Conservation (phyloP, 2,329 filamentous ascomycete genomes). For the Aspergillus spinulosporus region DNA sequence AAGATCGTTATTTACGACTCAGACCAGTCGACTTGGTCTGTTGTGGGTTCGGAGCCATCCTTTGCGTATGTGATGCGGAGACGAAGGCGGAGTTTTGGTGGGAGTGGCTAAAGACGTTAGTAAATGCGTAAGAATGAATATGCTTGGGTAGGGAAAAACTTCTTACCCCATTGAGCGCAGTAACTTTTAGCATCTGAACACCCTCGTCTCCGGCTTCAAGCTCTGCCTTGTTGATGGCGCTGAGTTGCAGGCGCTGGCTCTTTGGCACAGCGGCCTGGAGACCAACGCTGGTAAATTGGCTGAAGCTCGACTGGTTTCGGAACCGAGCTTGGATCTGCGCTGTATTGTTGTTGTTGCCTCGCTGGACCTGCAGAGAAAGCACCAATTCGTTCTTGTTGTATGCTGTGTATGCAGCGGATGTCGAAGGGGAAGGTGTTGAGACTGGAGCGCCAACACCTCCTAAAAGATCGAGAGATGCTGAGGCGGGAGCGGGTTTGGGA, state of each 20-base stretch:
- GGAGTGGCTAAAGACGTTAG: conserved; percentile 29
- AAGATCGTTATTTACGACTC: conserved; percentile 57
- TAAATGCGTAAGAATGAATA: conserved; percentile 11
- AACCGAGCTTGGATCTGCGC: conserved; percentile 85
- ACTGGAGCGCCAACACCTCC: conserved; percentile 52
- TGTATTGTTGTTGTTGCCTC: conserved; percentile 67
- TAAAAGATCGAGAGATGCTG: conserved; percentile 38
- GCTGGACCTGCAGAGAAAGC: conserved; percentile 79
- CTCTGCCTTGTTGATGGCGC: conserved; percentile 81
- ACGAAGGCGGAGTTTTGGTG: conserved; percentile 71
- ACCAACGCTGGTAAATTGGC: conserved; percentile 70
- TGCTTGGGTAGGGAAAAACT: background rate
- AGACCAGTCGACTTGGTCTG: conserved; percentile 96
- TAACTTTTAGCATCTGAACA: conserved; percentile 86
- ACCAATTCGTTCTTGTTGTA: conserved; percentile 85
- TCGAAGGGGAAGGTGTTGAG: conserved; percentile 46
- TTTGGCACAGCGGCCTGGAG: conserved; percentile 96
- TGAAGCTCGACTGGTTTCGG: conserved; percentile 69
- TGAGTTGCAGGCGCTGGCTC: conserved; percentile 87
- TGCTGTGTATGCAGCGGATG: conserved; percentile 62
- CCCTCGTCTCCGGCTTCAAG: conserved; percentile 77
- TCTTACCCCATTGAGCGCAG: conserved; percentile 85
- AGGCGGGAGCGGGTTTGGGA: conserved; percentile 50
- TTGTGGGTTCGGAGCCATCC: conserved; percentile 67
- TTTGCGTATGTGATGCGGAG: conserved; percentile 80